These are phyloP conservation scores for Alternaria sp. DNA, from an alignment of 2,329 filamentous ascomycete genomes.

Conservation along the genomic window DNA sequence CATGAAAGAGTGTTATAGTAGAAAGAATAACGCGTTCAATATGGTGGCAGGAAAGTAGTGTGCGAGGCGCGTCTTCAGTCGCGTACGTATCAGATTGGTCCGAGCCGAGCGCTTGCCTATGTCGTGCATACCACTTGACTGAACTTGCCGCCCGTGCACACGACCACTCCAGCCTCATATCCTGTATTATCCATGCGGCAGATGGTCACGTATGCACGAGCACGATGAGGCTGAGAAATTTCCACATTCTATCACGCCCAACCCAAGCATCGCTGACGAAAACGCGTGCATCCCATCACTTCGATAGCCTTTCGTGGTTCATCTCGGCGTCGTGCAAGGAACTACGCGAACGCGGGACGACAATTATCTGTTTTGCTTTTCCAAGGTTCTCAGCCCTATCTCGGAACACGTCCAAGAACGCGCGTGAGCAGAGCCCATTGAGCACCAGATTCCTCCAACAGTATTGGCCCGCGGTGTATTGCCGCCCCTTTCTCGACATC, in stretches of 20 bases:
- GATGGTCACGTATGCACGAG: conserved; percentile 3
- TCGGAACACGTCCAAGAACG: background rate
- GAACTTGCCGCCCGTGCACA: conserved; percentile 18
- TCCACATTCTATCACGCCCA: background rate
- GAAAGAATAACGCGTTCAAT: conserved; percentile 23
- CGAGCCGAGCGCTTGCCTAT: conserved; percentile 22
- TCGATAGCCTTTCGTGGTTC: background rate
- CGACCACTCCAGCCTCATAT: conserved; percentile 7
- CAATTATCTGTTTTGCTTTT: background rate
- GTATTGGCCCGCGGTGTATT: background rate
- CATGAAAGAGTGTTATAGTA: conserved; percentile 17
- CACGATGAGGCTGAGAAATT: background rate
- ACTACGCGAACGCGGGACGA: conserved; percentile 1
- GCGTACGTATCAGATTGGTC: conserved; percentile 19
- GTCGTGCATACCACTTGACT: conserved; percentile 20
- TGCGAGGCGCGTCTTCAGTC: conserved; percentile 21
- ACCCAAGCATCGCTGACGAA: background rate
- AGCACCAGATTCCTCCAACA: background rate
- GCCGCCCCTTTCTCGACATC: background rate
- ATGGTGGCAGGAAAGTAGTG: conserved; percentile 37
- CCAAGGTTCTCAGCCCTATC: conserved; percentile 1
- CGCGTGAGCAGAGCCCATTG: background rate
- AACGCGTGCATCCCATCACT: background rate
- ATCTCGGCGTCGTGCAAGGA: background rate
- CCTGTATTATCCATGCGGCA: background rate